Evolutionary conservation across 2,329 filamentous ascomycete genomes (phyloP).

Genomic region (Nothopassalora personata): DNA sequence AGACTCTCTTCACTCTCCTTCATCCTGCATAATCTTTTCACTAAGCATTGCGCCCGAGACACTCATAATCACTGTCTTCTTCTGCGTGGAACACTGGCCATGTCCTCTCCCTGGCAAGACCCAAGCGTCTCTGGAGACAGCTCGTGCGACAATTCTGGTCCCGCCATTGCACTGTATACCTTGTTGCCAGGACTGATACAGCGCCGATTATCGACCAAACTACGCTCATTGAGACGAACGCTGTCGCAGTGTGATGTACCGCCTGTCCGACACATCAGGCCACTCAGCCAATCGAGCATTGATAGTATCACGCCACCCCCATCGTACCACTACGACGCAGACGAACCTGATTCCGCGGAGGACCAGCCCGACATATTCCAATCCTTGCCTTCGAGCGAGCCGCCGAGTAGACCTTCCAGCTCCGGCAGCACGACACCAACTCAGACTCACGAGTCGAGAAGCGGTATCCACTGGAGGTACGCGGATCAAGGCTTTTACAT

Average conservation of each 20-base stretch:
- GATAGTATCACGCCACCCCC: conserved; percentile 35
- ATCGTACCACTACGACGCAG: conserved; percentile 22
- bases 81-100: background rate
- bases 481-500: conserved; percentile 48
- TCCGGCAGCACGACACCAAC: conserved; percentile 17
- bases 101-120: background rate
- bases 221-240: conserved; percentile 41
- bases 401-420: conserved; percentile 19
- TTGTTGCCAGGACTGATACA: conserved; percentile 37
- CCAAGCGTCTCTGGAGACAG: background rate
- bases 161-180: background rate
- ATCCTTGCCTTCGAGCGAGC: conserved; percentile 6
- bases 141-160: background rate
- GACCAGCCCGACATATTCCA: conserved; percentile 13
- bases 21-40: background rate
- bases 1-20: background rate
- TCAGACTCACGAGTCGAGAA: conserved; percentile 9
- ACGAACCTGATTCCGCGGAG: conserved; percentile 6
- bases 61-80: background rate
- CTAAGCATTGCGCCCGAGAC: background rate
- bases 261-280: conserved; percentile 1
- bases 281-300: conserved; percentile 18
- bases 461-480: conserved; percentile 48
- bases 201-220: conserved; percentile 47
- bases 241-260: conserved; percentile 7